Evolutionary conservation across 768 basidiomycete species (phyloP), one percentile per base, ranked within the genome.

Genomic region (Tricholomella constricta): DNA sequence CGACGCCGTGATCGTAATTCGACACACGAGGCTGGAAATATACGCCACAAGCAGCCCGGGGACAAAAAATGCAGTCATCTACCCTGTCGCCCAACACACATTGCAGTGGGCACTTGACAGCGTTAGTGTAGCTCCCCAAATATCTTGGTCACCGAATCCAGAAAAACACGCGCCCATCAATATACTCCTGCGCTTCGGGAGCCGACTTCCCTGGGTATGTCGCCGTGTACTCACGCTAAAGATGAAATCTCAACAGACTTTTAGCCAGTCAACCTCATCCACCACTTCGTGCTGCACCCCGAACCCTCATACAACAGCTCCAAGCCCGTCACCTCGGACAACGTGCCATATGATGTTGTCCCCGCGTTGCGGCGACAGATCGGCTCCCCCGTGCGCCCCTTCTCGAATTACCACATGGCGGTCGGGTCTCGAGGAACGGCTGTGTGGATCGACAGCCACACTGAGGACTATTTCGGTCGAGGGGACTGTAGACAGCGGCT

Each of bases 371-470:
- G 66, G 10, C 75, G 77, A 31, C 72, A 72, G 10, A 74, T 85
- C 46, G 74, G 70, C 1, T 79, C 83, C 2, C 84, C 86, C 3
- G 68, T 87, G 12, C 79, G 83, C 12, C 65, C 86, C 27, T 83
- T 85, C 56, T 71, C 80, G 2, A 76, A 71, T 20, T 79, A 80
- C 25, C 74, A 83, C 43, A 75, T 84, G 68, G 71, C 72, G 0
- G 58, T 89, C 17, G 86, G 86, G 1, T 68, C 66, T 4, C 77
- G 80, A 58, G 87, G 86, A 3, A 86, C 83, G 5, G 81, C 79
- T 4, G 57, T 89, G 14, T 89, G 85, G 82, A 69, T 86, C 29
- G 88, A 89, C 58, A 82, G 73, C 43, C 81, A 86, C 44, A 79
- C 81, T 0, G 81, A 83, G 52, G 77, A 75, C 31, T 75, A 77